phyloP scores from a whole-genome alignment of 345 rosid species.

The Citrus medica region DNA sequence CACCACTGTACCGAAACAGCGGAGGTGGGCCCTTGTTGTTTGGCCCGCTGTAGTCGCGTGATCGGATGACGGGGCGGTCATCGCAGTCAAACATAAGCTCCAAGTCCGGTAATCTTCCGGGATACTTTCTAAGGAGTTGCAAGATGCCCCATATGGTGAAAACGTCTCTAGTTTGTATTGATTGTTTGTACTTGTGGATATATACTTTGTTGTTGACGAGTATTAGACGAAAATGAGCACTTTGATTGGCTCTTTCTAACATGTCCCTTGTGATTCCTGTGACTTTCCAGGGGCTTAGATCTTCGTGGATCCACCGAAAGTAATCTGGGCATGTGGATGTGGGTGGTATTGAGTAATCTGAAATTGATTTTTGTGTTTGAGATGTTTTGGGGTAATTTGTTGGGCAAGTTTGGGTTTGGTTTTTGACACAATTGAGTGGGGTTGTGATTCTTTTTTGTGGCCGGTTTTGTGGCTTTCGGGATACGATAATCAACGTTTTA shows the following conservation, averaged over 20 bases:
- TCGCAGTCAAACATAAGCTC: conserved; percentile 60
- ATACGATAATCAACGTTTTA: neutral
- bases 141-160: conserved; percentile 62
- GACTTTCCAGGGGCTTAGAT: conserved; percentile 50
- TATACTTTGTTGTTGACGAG: conserved; percentile 42
- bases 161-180: conserved; percentile 51
- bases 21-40: conserved; percentile 39
- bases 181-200: conserved; percentile 26
- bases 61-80: conserved; percentile 37
- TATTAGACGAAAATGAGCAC: conserved; percentile 42
- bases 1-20: conserved; percentile 53
- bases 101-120: conserved; percentile 51
- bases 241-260: conserved; percentile 41
- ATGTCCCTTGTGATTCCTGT: conserved; percentile 51
- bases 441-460: conserved; percentile 15
- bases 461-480: conserved; percentile 6
- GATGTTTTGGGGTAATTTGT: conserved; percentile 25
- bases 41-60: conserved; percentile 27
- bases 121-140: conserved; percentile 55
- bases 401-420: conserved; percentile 43
- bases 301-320: conserved; percentile 73
- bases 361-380: conserved; percentile 6
- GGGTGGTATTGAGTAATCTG: neutral
- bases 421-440: conserved; percentile 36
- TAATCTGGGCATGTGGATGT: conserved; percentile 41